A percentile compares a stretch with the other conserved stretches of the same genome.
These are phyloP conservation scores for Penicillium digitatum DNA, from an alignment of 2,329 filamentous ascomycete genomes.

Conservation along the genomic window DNA sequence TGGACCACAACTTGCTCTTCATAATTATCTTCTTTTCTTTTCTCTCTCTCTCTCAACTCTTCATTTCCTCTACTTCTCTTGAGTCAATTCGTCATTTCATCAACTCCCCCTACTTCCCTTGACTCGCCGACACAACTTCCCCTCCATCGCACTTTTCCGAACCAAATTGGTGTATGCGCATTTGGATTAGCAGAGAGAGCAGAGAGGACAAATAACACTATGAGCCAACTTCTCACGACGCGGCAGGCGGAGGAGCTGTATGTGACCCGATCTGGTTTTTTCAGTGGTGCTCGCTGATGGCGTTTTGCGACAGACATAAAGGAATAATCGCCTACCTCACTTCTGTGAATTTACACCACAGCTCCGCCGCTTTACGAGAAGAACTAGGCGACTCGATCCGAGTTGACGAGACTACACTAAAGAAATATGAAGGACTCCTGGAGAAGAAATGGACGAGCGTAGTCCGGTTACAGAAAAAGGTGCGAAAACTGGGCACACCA, in stretches of 20 bases:
- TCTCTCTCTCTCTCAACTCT: not conserved
- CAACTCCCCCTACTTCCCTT: not conserved
- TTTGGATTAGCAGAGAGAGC: conserved; percentile 12
- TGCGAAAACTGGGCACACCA: not conserved
- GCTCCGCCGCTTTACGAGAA: conserved; percentile 67
- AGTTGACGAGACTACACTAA: conserved; percentile 76
- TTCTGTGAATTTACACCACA: conserved; percentile 66
- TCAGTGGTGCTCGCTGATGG: conserved; percentile 10
- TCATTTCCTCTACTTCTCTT: not conserved
- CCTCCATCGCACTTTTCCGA: conserved; percentile 2
- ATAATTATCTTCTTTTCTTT: not conserved
- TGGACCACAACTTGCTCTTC: conserved; percentile 16
- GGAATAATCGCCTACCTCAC: conserved; percentile 85
- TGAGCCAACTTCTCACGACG: conserved; percentile 71
- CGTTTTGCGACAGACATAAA: conserved; percentile 65
- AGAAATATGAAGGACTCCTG: conserved; percentile 89
- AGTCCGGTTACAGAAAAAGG: conserved; percentile 92
- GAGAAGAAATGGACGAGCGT: conserved; percentile 99
- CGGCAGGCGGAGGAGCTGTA: conserved; percentile 88
- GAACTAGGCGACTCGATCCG: conserved; percentile 66
- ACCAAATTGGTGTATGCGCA: conserved; percentile 19
- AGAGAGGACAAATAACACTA: conserved; percentile 38
- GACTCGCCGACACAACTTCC: conserved; percentile 1
- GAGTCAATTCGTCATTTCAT: not conserved
- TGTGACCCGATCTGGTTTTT: conserved; percentile 37